These are phyloP conservation scores for Tulasnella sp. DNA, from an alignment of 768 basidiomycete genomes.

Conservation along the genomic window DNA sequence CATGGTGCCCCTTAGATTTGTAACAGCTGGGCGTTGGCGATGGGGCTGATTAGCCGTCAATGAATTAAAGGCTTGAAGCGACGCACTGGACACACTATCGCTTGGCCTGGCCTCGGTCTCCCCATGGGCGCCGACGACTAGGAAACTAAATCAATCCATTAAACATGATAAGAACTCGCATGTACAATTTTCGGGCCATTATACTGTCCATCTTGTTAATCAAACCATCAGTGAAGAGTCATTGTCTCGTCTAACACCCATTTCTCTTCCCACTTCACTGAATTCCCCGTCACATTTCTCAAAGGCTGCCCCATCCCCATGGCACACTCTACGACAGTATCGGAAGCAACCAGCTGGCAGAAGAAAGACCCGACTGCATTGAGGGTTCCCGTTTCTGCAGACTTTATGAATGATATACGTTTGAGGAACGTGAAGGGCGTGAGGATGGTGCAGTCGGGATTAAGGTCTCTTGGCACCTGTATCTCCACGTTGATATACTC, in stretches of 20 bases:
- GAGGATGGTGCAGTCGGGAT: background rate
- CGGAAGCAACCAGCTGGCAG: background rate
- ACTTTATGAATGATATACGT: background rate
- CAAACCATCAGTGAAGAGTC: too few relatives aligned
- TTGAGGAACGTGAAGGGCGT: background rate
- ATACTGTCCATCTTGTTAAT: too few relatives aligned
- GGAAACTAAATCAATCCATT: background rate
- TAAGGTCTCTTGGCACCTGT: background rate
- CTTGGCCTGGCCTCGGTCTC: constrained; percentile 25
- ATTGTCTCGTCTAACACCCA: background rate
- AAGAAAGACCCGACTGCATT: background rate
- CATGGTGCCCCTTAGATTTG: constrained; percentile 26
- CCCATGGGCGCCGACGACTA: constrained; percentile 29
- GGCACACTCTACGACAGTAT: background rate
- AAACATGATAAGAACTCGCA: constrained; percentile 33
- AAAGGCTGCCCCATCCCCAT: background rate
- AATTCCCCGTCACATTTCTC: background rate
- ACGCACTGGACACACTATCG: constrained; percentile 28
- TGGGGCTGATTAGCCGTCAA: constrained; percentile 51
- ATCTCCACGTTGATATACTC: background rate
- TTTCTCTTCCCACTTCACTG: background rate
- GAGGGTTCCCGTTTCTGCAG: background rate
- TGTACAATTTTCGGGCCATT: background rate
- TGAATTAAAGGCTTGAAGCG: background rate
- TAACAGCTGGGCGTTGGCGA: constrained; percentile 59